Percentiles rank a stretch among this genome's conserved stretches.
Conservation (phyloP, 2,329 filamentous ascomycete species). For the Colletotrichum destructivum region DNA sequence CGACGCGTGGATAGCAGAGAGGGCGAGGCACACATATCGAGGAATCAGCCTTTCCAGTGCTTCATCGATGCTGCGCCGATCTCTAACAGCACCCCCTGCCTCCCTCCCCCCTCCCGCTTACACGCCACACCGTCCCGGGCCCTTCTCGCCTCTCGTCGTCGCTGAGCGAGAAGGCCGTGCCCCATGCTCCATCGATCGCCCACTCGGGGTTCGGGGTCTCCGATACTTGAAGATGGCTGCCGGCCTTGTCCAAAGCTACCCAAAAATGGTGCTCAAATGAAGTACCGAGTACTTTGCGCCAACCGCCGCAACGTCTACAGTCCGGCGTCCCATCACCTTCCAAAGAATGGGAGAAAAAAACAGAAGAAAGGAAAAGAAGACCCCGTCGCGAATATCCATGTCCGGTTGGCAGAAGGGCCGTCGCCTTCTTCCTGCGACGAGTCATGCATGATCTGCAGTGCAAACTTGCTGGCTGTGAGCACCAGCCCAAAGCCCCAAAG, state of each 20-base stretch:
- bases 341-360: too few relatives aligned
- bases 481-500: too few relatives aligned
- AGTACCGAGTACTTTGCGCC: not conserved
- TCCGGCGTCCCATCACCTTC: not conserved
- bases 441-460: conserved; percentile 41
- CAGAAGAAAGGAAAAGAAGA: conserved; percentile 1
- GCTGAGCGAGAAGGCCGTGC: conserved; percentile 11
- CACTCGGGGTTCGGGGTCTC: not conserved
- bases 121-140: not conserved
- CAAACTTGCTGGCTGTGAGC: conserved; percentile 15
- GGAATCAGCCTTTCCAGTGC: conserved; percentile 25
- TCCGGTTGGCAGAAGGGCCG: conserved; percentile 4
- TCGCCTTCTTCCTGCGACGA: conserved; percentile 25
- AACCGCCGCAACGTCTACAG: not conserved
- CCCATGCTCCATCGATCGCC: conserved; percentile 19
- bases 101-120: not conserved
- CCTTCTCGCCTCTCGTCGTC: conserved; percentile 1
- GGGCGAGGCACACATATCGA: not conserved
- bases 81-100: not conserved
- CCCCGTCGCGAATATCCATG: conserved; percentile 11
- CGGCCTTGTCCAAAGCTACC: not conserved
- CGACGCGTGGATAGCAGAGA: not conserved
- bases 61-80: conserved; percentile 30
- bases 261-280: not conserved
- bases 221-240: conserved; percentile 8